Base-by-base conservation (phyloP, 371 early-diverging fungal species). In the Zancudomyces culisetae region DNA sequence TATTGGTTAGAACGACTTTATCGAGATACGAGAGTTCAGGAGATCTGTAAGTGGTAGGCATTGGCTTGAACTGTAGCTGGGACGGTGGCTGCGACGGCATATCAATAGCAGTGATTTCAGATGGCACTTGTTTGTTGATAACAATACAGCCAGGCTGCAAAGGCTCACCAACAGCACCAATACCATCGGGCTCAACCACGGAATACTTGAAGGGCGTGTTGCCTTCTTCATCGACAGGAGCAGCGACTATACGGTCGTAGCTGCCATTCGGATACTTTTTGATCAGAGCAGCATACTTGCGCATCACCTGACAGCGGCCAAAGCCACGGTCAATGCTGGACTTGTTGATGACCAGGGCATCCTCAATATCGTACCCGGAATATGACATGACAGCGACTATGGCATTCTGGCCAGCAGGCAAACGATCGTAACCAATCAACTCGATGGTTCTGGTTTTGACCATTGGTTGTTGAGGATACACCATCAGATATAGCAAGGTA, bases 301-400 rank as follows among this genome's bases (percentile, higher is more conserved):
- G 81, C 76, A 90, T 97, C 74, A 92, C 95, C 57, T 97, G 74
- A 60, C 88, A 87, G 59, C 99, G 75, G 45, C 94, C 95, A 64
- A 98, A 92, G n/a, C 98, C 99, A 53, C 99, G 82, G 70, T 99
- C 99, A 3, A 99, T 61, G 42, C 96, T 90, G 8, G 90, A 78
- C 74, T 83, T 54, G 75, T 99, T 99, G 47, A 99, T 55, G 2
- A 99, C 90, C 56, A 99, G 65, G 18, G 99, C 98, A 77, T 99
- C 99, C 77, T 99, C 99, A 70, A 98, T 97, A 79, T 99, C 98
- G 73, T 99, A 99, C 42, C 99, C 99, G 49, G 90, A 87, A 64
- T 97, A 98, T 73, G 85, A 83, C 98, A 99, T 97, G 51, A 99
- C 98, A 49, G 98, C 99, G 4, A 99, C 95, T 22, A 87, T 95